Percentiles rank a stretch among this genome's conserved stretches.
phyloP scores from a whole-genome alignment of 2,329 filamentous ascomycete species.

The Decorospora gaudefroyi region DNA sequence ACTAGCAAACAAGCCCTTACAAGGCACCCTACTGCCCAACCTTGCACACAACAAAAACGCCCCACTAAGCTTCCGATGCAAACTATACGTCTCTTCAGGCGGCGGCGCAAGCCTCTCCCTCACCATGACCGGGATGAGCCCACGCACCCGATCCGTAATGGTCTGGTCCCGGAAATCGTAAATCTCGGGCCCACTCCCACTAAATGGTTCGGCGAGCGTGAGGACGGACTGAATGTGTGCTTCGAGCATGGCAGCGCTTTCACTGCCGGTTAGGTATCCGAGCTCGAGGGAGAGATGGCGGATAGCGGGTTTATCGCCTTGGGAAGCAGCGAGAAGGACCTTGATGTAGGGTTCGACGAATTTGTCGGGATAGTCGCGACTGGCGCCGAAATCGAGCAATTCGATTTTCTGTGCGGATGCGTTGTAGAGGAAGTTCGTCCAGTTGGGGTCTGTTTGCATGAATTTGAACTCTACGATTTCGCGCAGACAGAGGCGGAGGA shows the following conservation, averaged over 20 bases:
- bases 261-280: constrained; percentile 90
- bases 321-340: constrained; percentile 78
- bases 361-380: constrained; percentile 76
- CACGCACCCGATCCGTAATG: constrained; percentile 90
- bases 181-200: constrained; percentile 70
- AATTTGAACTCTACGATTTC: constrained; percentile 94
- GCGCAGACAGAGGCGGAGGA: constrained; percentile 85
- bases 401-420: constrained; percentile 72
- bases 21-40: constrained; percentile 79
- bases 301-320: constrained; percentile 66
- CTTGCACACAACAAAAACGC: constrained; percentile 91
- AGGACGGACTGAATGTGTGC: constrained; percentile 88
- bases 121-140: constrained; percentile 90
- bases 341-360: constrained; percentile 82
- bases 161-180: constrained; percentile 96
- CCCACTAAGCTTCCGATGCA: constrained; percentile 93
- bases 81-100: constrained; percentile 94
- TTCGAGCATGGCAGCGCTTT: constrained; percentile 82
- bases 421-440: constrained; percentile 98
- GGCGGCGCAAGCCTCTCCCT: constrained; percentile 85
- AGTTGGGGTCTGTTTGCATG: constrained; percentile 99
- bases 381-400: constrained; percentile 93
- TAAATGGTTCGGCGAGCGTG: constrained; percentile 90
- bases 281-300: constrained; percentile 72
- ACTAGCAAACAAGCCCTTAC: constrained; percentile 75